Evolutionary conservation across 2,329 filamentous ascomycete species (phyloP).

Genomic region (Mycosphaerella sp.): DNA sequence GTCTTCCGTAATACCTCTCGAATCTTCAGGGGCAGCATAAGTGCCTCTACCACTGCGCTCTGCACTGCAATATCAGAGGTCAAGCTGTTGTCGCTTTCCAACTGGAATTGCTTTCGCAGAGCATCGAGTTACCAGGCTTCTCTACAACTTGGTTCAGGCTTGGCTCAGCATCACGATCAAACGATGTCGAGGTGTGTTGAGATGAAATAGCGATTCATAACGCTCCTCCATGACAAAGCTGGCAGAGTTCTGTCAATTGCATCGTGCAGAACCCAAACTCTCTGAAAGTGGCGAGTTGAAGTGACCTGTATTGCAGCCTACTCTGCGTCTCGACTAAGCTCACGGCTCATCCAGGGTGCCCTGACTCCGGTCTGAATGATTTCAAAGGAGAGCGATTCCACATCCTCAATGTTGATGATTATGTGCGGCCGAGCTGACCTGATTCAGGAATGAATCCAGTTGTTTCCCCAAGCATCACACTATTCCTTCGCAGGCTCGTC

Average conservation of each 20-base stretch:
- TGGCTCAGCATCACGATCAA: constrained; percentile 35
- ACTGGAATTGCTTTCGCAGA: constrained; percentile 27
- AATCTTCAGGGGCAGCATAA: constrained; percentile 29
- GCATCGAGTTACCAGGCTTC: constrained; percentile 35
- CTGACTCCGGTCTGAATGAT: constrained; percentile 39
- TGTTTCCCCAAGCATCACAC: too few species aligned
- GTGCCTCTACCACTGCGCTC: constrained; percentile 26
- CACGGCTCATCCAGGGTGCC: constrained; percentile 39
- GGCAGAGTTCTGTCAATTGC: constrained; percentile 37
- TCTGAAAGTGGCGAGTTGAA: constrained; percentile 38
- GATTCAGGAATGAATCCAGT: too few species aligned
- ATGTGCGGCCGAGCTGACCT: too few species aligned
- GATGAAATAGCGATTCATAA: constrained; percentile 36
- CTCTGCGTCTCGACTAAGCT: constrained; percentile 35
- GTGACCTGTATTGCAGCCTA: constrained; percentile 38
- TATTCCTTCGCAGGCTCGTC: too few species aligned
- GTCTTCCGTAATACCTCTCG: constrained; percentile 26
- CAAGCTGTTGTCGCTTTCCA: neutral
- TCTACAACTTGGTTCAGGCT: constrained; percentile 34
- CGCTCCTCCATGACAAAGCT: constrained; percentile 34
- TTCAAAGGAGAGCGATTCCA: too few species aligned
- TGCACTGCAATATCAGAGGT: neutral
- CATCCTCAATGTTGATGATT: constrained; percentile 36
- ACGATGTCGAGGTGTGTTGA: constrained; percentile 36
- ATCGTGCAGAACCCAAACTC: constrained; percentile 24